Percentiles rank a stretch among this genome's conserved stretches.
Conservation (phyloP, 495 filamentous ascomycete species). For the Neurospora sp. region DNA sequence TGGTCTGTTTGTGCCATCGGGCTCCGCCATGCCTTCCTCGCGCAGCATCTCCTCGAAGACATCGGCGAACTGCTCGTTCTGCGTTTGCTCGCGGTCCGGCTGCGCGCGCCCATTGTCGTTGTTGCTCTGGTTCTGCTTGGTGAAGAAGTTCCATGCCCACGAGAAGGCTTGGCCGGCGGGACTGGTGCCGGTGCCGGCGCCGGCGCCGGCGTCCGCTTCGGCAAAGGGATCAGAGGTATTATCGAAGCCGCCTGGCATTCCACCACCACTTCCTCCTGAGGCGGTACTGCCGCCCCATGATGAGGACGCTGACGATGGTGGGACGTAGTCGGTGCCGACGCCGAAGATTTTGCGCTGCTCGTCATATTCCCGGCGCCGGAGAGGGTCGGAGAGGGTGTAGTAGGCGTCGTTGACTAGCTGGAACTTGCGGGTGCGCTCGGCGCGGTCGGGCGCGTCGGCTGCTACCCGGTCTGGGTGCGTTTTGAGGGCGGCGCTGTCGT, state of each 20-base stretch:
- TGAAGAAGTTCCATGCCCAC: constrained; percentile 45
- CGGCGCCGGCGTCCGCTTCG: constrained; percentile 48
- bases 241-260: constrained; percentile 17
- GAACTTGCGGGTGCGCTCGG: constrained; percentile 78
- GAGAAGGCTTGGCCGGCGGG: constrained; percentile 21
- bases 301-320: constrained; percentile 12
- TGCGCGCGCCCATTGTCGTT: constrained; percentile 4
- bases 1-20: constrained; percentile 41
- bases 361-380: constrained; percentile 83
- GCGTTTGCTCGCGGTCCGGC: constrained; percentile 29
- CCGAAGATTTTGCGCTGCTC: constrained; percentile 43
- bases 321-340: constrained; percentile 11
- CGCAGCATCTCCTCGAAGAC: constrained; percentile 98
- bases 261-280: neutral
- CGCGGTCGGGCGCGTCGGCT: constrained; percentile 71
- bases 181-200: constrained; percentile 29
- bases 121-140: constrained; percentile 16
- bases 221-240: constrained; percentile 40
- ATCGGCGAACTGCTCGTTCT: constrained; percentile 73
- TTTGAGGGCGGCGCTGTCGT: constrained; percentile 72
- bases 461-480: constrained; percentile 91
- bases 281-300: constrained; percentile 8
- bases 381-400: constrained; percentile 79
- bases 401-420: constrained; percentile 97
- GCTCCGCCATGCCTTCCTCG: constrained; percentile 72